Base-by-base conservation (phyloP, 2,329 filamentous ascomycete genomes). In the Aspergillus latus region DNA sequence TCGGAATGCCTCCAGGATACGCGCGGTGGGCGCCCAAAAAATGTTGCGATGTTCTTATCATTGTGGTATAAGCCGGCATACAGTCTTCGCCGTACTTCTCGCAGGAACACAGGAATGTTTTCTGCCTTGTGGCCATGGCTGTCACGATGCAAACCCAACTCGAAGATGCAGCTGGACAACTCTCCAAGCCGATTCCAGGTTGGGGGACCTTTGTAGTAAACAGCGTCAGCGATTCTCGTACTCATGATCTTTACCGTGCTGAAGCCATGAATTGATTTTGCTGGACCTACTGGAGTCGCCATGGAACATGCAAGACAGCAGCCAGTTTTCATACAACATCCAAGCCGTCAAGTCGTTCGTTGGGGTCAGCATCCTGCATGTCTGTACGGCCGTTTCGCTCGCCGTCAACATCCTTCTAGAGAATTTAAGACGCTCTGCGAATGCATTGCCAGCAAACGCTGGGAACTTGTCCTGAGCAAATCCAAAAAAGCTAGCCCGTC, bases 301-400 rank as follows among this genome's bases (percentile, higher is more conserved):
- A 40, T 71, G 68, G 5, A 75, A 64, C 62, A 73, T 63, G 13
- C 64, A 64, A 0, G 72, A 72, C 29, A 76, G 62, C 1, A 72
- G 52, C 8, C 74, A 67, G 49, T 72, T 76, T 26, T 77, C 66
- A 47, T 68, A 61, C 4, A 68, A 36, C 29, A 68, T 32, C 68
- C 67, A 70, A 26, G 68, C 54, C 2, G 59, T 64, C 59, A 77
- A 50, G 45, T 77, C 75, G 47, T 77, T 77, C 2, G 71, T 66
- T 2, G 72, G 69, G 4, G 69, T 71, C 11, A 77, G 63, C 42
- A 72, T 62, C 4, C 67, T 73, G 54, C 72, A 75, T 7, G 76
- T 64, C 2, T 74, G 65, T 2, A 75, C 59, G 28, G 69, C 73
- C 7, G 64, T 68, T 5, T 75, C 73, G 49, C 74, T 74, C 8